Evolutionary conservation across 176 grass and related monocot species (phyloP).

Genomic region (Aegilops umbellulata): DNA sequence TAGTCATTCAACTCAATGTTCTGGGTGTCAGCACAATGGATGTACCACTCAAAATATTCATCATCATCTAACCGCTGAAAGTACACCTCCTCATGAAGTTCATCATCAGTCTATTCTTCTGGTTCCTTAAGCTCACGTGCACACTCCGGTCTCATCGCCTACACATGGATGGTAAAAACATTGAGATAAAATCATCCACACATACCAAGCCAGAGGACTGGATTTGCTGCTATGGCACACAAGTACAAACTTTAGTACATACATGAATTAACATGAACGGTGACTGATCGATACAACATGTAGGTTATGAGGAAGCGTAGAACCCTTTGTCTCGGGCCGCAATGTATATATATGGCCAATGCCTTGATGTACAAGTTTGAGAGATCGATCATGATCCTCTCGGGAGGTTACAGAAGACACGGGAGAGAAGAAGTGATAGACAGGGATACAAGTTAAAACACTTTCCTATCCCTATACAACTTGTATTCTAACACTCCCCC

Average conservation of each 20-base stretch:
- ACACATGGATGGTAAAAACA: neutral
- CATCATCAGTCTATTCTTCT: neutral
- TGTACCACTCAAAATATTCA: neutral
- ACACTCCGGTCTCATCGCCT: neutral
- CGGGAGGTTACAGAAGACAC: too few species aligned
- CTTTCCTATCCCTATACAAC: too few species aligned
- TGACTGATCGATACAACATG: neutral
- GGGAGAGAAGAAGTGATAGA: too few species aligned
- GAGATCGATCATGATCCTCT: too few species aligned
- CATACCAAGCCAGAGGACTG: neutral
- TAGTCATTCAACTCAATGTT: neutral
- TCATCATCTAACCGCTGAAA: neutral
- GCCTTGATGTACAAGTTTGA: too few species aligned
- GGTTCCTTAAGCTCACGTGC: neutral
- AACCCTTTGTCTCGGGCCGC: too few species aligned
- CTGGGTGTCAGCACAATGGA: neutral
- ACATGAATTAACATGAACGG: too few species aligned
- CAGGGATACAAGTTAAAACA: too few species aligned
- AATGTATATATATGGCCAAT: too few species aligned
- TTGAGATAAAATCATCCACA: neutral
- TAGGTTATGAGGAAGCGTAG: too few species aligned
- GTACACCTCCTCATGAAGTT: neutral
- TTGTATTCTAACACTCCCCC: too few species aligned
- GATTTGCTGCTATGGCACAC: neutral
- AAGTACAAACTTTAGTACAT: neutral